Base-by-base conservation (phyloP, 139 green algal species). In the Chlorella vulgaris region DNA sequence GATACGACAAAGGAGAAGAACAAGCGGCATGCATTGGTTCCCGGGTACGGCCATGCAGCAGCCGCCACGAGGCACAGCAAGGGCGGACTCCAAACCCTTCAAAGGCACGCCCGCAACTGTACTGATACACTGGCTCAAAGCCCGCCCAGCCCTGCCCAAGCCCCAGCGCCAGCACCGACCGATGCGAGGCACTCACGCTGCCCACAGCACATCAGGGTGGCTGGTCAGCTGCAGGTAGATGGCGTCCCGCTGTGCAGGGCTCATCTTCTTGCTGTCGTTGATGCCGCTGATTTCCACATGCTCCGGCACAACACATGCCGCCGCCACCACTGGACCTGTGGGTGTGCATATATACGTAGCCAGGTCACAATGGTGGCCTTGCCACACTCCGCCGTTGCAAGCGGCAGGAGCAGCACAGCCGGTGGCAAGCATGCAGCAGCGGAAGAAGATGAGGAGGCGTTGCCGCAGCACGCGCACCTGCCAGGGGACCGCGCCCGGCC, bases 401-500 rank as follows among this genome's bases (percentile, higher is more conserved):
- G n/a, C n/a, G n/a, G n/a, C n/a, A n/a, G n/a, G n/a, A n/a, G n/a
- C n/a, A n/a, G n/a, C n/a, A n/a, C n/a, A n/a, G n/a, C n/a, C n/a
- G n/a, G n/a, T n/a, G n/a, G 29, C 58, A 65, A 6, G 58, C 58
- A 65, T 24, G 58, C 58, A 65, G 58, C 58, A 65, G 15, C 47
- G 47, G n/a, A n/a, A n/a, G n/a, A n/a, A n/a, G n/a, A n/a, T n/a
- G n/a, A n/a, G n/a, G n/a, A n/a, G n/a, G n/a, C n/a, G n/a, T n/a
- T n/a, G n/a, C 55, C 22, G 15, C 18, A 28, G 28, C 22, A 8
- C 15, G 15, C 68, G 24, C 33, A 78, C 96, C 96, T 28, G 95
- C 95, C 40, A 98, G 83, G 1, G 95, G 94, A 0, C 96, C 96
- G 3, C 95, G 80, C 0, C 96, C 96, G 19, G 94, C 96, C 74